Conservation (phyloP, 345 rosid genomes). For the Pugionium cornutum region DNA sequence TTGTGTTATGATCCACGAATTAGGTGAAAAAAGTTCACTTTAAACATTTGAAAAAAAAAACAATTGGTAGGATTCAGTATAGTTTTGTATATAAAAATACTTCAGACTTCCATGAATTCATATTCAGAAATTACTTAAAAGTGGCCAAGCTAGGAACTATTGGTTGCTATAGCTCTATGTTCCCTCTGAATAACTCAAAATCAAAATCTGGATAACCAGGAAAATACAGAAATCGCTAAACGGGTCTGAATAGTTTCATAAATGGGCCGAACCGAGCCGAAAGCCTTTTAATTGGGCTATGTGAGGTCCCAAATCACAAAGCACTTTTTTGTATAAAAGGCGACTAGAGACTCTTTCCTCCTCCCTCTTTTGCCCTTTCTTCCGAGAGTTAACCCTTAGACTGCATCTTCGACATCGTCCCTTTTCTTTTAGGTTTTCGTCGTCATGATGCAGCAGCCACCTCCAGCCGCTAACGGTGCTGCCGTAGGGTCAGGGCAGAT, state of each 20-base stretch:
- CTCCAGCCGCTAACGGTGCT: conserved; percentile 50
- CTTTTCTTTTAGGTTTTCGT: conserved; percentile 21
- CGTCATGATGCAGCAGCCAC: conserved; percentile 82
- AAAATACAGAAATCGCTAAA: no score
- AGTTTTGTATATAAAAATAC: conserved; percentile 1
- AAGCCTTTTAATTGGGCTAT: conserved; percentile 9
- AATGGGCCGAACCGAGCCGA: background rate
- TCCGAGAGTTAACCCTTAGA: conserved; percentile 5
- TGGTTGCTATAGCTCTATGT: background rate
- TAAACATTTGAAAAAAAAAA: conserved; percentile 5
- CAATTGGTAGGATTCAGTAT: background rate
- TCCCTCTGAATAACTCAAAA: no score
- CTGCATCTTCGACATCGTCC: conserved; percentile 16
- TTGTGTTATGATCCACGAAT: conserved; percentile 22
- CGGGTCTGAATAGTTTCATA: background rate
- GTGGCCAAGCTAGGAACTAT: background rate
- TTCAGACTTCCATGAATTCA: background rate
- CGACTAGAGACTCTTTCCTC: background rate
- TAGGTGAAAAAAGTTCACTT: background rate
- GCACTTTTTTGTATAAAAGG: conserved; percentile 8
- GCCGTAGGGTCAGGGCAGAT: conserved; percentile 40
- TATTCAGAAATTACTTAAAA: background rate
- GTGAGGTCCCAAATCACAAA: background rate
- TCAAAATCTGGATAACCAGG: no score
- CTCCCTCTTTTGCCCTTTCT: conserved; percentile 17